phyloP scores from a whole-genome alignment of 1,139 yeast genomes.

The Taphrina wiesneri region DNA sequence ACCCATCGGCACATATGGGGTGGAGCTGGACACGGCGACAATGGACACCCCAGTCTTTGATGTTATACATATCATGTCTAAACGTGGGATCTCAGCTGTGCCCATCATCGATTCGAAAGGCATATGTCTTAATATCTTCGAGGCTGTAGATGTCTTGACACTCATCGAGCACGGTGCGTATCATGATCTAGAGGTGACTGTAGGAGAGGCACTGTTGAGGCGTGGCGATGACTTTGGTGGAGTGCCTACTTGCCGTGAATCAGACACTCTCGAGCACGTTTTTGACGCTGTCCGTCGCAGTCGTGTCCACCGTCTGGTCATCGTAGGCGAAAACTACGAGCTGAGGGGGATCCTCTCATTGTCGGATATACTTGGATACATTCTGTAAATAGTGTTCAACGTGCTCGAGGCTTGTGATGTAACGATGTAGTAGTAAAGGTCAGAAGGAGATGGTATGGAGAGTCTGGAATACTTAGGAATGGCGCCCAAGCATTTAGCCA shows the following conservation, averaged over 20 bases:
- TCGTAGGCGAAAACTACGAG: constrained; percentile 78
- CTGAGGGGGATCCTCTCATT: constrained; percentile 82
- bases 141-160: constrained; percentile 91
- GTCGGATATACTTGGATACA: constrained; percentile 85
- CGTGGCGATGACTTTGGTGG: constrained; percentile 97
- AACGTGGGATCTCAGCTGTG: constrained; percentile 80
- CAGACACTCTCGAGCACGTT: constrained; percentile 84
- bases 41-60: constrained; percentile 94
- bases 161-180: constrained; percentile 92
- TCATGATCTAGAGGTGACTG: constrained; percentile 84
- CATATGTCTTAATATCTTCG: constrained; percentile 77
- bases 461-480: neutral
- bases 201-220: constrained; percentile 93
- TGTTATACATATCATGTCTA: constrained; percentile 79
- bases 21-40: constrained; percentile 70
- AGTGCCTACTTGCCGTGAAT: constrained; percentile 89
- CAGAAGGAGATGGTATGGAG: neutral
- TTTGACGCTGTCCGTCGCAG: constrained; percentile 92
- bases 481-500: neutral
- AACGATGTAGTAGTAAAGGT: neutral
- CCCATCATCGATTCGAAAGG: constrained; percentile 85
- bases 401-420: neutral
- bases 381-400: constrained; percentile 43
- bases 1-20: constrained; percentile 55
- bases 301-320: constrained; percentile 86